Evolutionary conservation across 164 flowering plant genomes (phyloP).

Genomic region (Taxillus chinensis): DNA sequence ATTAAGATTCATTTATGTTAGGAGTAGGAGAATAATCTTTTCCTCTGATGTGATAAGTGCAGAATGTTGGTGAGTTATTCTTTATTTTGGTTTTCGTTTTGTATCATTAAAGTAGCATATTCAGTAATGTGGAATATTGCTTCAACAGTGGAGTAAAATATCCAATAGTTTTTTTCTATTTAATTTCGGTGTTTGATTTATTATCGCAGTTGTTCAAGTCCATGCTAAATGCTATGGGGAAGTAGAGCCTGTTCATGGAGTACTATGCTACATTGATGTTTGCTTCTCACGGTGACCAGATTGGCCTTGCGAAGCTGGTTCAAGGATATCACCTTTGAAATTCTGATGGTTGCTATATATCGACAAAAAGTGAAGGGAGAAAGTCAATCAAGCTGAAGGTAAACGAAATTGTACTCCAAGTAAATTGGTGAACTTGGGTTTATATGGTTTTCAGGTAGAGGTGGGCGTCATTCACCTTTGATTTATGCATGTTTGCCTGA

Average conservation of each 20-base stretch:
- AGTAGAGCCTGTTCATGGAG: constrained; percentile 68
- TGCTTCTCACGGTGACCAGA: constrained; percentile 81
- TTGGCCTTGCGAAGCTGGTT: constrained; percentile 76
- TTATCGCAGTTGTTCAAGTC: constrained; percentile 40
- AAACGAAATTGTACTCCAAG: constrained; percentile 89
- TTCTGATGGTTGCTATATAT: constrained; percentile 52
- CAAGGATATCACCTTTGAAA: constrained; percentile 70
- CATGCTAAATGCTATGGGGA: constrained; percentile 99
- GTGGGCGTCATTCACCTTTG: too few relatives aligned
- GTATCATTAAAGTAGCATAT: too few relatives aligned
- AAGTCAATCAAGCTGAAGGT: constrained; percentile 74
- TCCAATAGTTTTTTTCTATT: too few relatives aligned
- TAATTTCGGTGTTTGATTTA: background rate
- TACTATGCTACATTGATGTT: constrained; percentile 80
- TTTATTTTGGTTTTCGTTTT: too few relatives aligned
- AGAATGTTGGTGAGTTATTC: constrained; percentile 97
- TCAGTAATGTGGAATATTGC: background rate
- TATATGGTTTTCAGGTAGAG: background rate
- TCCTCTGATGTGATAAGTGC: constrained; percentile 96
- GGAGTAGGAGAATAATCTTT: constrained; percentile 91
- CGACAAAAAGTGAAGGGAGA: constrained; percentile 72
- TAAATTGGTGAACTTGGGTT: constrained; percentile 16
- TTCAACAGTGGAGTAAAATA: too few relatives aligned
- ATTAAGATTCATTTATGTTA: constrained; percentile 16
- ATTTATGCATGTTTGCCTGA: too few relatives aligned